Evolutionary conservation across 371 early-diverging fungal species (phyloP).

Genomic region (Mucor saturninus): DNA sequence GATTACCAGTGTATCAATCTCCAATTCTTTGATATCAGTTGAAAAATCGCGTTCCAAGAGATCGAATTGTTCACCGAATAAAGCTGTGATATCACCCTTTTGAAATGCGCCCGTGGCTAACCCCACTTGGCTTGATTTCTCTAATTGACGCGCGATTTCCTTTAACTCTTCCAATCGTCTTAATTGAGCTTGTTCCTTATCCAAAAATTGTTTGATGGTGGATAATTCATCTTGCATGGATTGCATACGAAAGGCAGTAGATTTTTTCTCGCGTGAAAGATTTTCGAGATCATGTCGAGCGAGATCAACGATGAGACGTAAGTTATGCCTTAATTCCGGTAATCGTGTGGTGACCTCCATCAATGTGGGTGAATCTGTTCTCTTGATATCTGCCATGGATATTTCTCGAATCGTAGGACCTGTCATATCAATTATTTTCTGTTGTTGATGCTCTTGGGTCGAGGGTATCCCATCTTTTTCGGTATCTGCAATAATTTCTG

Average conservation of each 20-base stretch:
- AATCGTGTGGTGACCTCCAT: slow-evolving; percentile 59
- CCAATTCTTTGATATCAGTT: slow-evolving; percentile 56
- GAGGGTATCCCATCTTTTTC: slow-evolving; percentile 15
- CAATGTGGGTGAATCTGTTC: slow-evolving; percentile 51
- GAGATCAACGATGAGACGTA: slow-evolving; percentile 73
- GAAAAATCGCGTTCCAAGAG: slow-evolving; percentile 52
- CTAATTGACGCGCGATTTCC: slow-evolving; percentile 55
- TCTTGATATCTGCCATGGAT: slow-evolving; percentile 46
- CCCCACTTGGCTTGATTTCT: slow-evolving; percentile 49
- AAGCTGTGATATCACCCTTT: slow-evolving; percentile 47
- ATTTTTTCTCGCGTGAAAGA: slow-evolving; percentile 60
- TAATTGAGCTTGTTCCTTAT: slow-evolving; percentile 44
- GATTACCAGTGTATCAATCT: slow-evolving; percentile 73
- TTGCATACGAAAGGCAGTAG: slow-evolving; percentile 45
- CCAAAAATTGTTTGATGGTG: slow-evolving; percentile 46
- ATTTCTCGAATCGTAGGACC: slow-evolving; percentile 72
- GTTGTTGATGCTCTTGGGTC: slow-evolving; percentile 36
- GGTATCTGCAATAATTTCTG: slow-evolving; percentile 57
- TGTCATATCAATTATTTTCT: slow-evolving; percentile 86
- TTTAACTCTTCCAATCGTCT: slow-evolving; percentile 47
- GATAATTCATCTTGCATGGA: slow-evolving; percentile 45
- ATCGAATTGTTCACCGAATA: slow-evolving; percentile 63
- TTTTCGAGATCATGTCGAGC: slow-evolving; percentile 73
- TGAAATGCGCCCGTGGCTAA: slow-evolving; percentile 46
- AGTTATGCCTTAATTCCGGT: slow-evolving; percentile 82